Evolutionary conservation across 352 stramenopile genomes (phyloP), one percentile per base, ranked within the genome.

Genomic region (Globisporangium polare): DNA sequence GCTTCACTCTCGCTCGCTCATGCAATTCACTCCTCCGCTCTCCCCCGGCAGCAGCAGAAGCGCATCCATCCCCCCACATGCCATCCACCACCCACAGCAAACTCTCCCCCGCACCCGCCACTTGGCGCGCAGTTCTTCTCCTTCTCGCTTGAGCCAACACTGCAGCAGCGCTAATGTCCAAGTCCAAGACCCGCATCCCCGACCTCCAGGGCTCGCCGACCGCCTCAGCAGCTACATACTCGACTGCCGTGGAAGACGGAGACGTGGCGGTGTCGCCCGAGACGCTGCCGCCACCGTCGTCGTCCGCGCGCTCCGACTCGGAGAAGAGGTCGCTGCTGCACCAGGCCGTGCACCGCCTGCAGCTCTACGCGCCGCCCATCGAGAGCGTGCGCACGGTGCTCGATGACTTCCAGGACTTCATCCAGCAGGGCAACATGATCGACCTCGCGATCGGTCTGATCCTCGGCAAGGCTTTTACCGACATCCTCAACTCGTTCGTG

Each of bases 391-490:
- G 72, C 17, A 46, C 58, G 17, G 72, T 76, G 26, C 46, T 80
- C 9, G 72, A 71, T 33, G 80, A 90, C 66, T 90, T 90, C 63
- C 74, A 87, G 50, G 75, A 87, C 43, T 90, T 90, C 42, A 83
- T 90, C 61, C 74, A 86, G 67, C 80, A 90, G 63, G 80, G 80
- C 41, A 87, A 86, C 62, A 88, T 88, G 74, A 71, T 90, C 71
- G 78, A 88, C 65, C 71, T 90, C 57, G 80, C 80, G 24, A 68
- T 90, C 39, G 80, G 80, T 56, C 68, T 90, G 27, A 88, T 90
- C 61, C 69, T 90, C 13, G 80, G 80, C 49, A 74, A 81, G 54
- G 78, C 73, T 42, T 88, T 90, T 68, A 81, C 76, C 12, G 65
- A 71, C n/a, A 87, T 90, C 54, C 72, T 90, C 62, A 82, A 86